Percentiles rank a stretch among this genome's conserved stretches.
Evolutionary conservation across 495 filamentous ascomycete species (phyloP).

Genomic region (Neurospora discreta): DNA sequence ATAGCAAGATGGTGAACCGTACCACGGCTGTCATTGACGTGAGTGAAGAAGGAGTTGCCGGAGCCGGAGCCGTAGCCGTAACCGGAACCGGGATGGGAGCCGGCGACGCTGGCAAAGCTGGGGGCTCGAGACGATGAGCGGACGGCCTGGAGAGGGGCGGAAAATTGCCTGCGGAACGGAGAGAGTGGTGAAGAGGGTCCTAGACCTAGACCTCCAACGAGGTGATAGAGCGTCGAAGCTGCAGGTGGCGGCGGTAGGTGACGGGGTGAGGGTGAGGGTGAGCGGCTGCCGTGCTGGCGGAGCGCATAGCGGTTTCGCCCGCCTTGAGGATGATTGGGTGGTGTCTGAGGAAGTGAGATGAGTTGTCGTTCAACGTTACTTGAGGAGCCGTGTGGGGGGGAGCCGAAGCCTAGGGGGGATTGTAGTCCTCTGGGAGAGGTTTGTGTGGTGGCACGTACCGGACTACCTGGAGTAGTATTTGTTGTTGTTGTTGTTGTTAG

Average conservation of each 20-base stretch:
- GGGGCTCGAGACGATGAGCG: background rate
- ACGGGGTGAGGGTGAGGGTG: background rate
- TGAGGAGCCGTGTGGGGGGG: background rate
- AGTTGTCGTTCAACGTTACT: background rate
- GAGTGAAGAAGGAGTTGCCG: background rate
- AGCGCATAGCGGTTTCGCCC: background rate
- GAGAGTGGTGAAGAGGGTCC: constrained; percentile 21
- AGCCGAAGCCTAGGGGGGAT: background rate
- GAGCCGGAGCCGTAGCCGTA: background rate
- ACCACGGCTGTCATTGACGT: constrained; percentile 6
- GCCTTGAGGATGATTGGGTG: background rate
- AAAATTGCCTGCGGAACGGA: constrained; percentile 18
- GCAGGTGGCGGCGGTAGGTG: constrained; percentile 2
- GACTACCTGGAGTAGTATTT: background rate
- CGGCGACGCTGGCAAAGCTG: background rate
- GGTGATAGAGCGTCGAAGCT: constrained; percentile 22
- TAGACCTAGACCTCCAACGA: constrained; percentile 14
- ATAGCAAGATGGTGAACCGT: constrained; percentile 10
- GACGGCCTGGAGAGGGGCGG: background rate
- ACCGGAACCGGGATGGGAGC: background rate
- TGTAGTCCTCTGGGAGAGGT: background rate
- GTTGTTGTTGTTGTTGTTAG: background rate
- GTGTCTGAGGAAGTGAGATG: background rate
- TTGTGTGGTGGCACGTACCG: background rate
- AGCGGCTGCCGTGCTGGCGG: background rate